Evolutionary conservation across 2,329 filamentous ascomycete species (phyloP), one percentile per base, ranked within the genome.

Genomic region (Monosporascus sp.): DNA sequence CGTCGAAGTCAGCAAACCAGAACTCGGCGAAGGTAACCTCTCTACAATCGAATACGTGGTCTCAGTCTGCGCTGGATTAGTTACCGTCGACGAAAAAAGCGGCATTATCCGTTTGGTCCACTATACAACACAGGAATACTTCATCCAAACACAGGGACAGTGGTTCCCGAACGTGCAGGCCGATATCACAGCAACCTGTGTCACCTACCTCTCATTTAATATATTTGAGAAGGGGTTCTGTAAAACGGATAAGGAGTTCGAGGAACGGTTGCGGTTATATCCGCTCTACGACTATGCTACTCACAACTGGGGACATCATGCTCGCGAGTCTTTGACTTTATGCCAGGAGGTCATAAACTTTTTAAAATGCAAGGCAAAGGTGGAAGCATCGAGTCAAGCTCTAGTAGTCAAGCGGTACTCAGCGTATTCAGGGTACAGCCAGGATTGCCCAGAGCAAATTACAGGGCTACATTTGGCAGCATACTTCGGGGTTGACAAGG

Each of bases 61-160:
- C 0, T 67, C 67, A 2, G 60, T 64, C 1, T 76, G 72, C 50
- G 67, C 66, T 20, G 72, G 74, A 2, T 50, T 77, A 8, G 67
- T 77, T 2, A 69, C 65, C 0, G 44, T 73, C 6, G 71, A 77
- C 37, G 54, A 70, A 35, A 56, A 70, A 31, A 75, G 64, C 48
- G 49, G 61, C 11, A 61, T 69, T 17, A 60, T 77, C 25, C 66
- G 71, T 2, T 54, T 77, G 0, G 72, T 75, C 3, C 74, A 78
- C 53, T 74, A 74, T 52, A 77, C 75, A 0, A 65, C 73, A 1
- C 70, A 76, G 43, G 67, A 76, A 43, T 78, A 74, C 56, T 69
- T 77, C 25, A 5, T 2, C 38, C 47, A 55, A 20, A 69, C 55
- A 2, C 50, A 53, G 14, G 31, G n/a, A 0, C 24, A 47, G 3